Evolutionary conservation across 768 basidiomycete genomes (phyloP).

Genomic region (Psilocybe tampanensis): DNA sequence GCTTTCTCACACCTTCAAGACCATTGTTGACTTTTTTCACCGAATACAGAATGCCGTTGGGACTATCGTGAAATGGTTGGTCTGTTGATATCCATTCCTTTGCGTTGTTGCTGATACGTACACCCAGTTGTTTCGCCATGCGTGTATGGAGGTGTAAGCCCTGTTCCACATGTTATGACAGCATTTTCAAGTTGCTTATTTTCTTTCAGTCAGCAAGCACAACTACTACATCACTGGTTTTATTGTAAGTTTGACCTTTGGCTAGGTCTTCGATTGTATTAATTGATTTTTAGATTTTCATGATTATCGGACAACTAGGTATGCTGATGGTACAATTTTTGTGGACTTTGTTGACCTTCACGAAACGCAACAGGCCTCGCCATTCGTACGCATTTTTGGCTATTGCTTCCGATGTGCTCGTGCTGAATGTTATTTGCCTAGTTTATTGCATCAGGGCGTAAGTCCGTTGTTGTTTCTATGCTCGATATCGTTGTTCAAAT

Average conservation of each 20-base stretch:
- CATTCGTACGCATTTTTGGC: slow-evolving; percentile 31
- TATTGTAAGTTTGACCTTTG: slow-evolving; percentile 42
- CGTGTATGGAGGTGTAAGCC: slow-evolving; percentile 64
- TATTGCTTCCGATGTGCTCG: slow-evolving; percentile 1
- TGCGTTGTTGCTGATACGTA: neutral
- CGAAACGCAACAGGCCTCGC: slow-evolving; percentile 30
- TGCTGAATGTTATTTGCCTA: slow-evolving; percentile 15
- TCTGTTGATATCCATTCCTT: neutral
- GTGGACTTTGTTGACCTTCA: neutral
- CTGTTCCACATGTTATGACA: neutral
- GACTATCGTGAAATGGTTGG: slow-evolving; percentile 57
- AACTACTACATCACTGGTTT: slow-evolving; percentile 46
- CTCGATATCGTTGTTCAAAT: neutral
- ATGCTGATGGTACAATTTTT: slow-evolving; percentile 8
- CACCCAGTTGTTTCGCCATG: slow-evolving; percentile 52
- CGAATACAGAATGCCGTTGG: slow-evolving; percentile 36
- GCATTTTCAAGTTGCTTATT: neutral
- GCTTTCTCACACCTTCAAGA: neutral
- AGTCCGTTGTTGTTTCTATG: slow-evolving; percentile 5
- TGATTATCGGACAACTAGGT: slow-evolving; percentile 49
- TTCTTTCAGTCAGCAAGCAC: slow-evolving; percentile 50
- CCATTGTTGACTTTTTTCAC: slow-evolving; percentile 3
- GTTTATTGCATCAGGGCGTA: slow-evolving; percentile 51
- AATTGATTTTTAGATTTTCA: slow-evolving; percentile 32
- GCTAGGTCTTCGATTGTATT: neutral